phyloP scores from a whole-genome alignment of 495 filamentous ascomycete genomes.

The Amniculicola lignicola region DNA sequence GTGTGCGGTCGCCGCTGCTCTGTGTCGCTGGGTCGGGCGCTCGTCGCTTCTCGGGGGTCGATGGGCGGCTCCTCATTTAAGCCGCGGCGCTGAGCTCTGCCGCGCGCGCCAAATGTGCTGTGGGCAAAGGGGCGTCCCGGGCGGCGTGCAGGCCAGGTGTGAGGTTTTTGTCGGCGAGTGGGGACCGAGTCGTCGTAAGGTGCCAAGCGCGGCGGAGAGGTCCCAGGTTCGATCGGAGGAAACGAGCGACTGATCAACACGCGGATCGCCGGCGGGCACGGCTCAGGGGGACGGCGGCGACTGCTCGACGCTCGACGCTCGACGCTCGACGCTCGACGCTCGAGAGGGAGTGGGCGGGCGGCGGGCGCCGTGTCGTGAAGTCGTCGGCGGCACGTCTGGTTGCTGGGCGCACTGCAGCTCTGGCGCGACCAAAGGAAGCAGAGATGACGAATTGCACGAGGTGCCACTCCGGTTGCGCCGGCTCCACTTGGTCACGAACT shows the following conservation, averaged over 20 bases:
- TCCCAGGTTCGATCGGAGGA: neutral
- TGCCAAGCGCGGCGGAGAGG: neutral
- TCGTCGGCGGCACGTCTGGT: neutral
- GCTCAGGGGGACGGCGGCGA: neutral
- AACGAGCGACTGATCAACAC: conserved; percentile 12
- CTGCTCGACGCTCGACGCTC: conserved; percentile 11
- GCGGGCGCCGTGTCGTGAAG: neutral
- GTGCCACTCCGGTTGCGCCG: too few relatives aligned
- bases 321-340: conserved; percentile 9
- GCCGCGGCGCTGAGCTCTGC: neutral
- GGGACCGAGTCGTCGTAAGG: neutral
- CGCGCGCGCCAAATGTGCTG: neutral
- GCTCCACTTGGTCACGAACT: too few relatives aligned
- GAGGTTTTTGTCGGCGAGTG: neutral
- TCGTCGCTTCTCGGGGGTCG: conserved; percentile 4
- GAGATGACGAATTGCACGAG: too few relatives aligned
- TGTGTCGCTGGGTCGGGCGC: neutral
- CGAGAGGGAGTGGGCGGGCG: neutral
- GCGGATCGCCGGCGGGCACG: neutral
- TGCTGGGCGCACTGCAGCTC: neutral
- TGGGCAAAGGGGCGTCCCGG: neutral
- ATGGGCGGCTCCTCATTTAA: conserved; percentile 19
- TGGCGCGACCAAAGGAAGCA: neutral
- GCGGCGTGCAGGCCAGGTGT: too few relatives aligned
- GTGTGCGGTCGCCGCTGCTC: neutral